Base-by-base conservation (phyloP, 257 asterid species). In the Solanum habrochaites region DNA sequence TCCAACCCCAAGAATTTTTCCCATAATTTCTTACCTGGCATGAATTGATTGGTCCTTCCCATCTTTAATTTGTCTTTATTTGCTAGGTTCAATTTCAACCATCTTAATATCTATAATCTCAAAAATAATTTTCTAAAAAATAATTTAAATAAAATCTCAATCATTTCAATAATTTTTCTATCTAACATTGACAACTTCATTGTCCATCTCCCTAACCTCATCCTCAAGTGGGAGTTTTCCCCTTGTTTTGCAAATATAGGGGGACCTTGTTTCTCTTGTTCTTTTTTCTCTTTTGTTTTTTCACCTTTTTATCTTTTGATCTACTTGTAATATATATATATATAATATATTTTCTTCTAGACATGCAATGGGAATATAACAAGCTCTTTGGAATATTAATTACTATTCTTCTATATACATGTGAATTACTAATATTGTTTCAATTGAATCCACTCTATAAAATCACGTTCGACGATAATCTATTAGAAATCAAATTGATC, bases 1-100 rank as follows among this genome's bases (percentile, higher is more conserved):
- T 90, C 95, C 91, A 91, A 88, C 89, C 64, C 58, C 43, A 88
- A 89, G 83, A 87, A 82, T 31, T 90, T 77, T 87, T 91, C 91
- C 91, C 91, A 89, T 92, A 86, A 87, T 45, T 85, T 83, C 93
- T 92, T 92, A 90, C 90, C 93, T 94, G 97, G 91, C 96, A 86
- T 88, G 85, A 90, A 87, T 83, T 92, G 88, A 91, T 93, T 92
- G 92, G 94, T 88, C 93, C 87, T 89, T 91, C 91, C 92, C 92
- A 92, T 92, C 91, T 91, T 87, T 91, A 14, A 73, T 67, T 87
- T 89, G 91, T 90, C 90, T 85, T 85, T 88, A 83, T 92, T 92
- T 87, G 78, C 92, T 47, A 86, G 91, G 87, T 90, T 89, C 92
- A 90, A 87, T 8, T 80, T 43, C 83, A 69, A 85, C 83, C 85